Evolutionary conservation across 768 basidiomycete genomes (phyloP), one percentile per base, ranked within the genome.

Genomic region (Krasilnikovozyma curviuscula): DNA sequence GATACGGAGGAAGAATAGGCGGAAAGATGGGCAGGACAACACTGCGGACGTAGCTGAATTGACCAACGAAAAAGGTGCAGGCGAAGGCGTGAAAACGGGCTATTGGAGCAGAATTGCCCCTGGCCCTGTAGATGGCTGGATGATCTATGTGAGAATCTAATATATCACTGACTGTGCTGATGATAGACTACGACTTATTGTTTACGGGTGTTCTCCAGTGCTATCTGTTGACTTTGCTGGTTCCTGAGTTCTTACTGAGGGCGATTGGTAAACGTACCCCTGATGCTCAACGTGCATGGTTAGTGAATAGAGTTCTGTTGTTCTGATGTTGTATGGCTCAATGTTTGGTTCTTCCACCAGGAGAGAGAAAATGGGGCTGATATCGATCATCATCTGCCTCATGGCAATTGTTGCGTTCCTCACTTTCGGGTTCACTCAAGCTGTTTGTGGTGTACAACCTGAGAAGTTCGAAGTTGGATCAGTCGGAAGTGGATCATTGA

Each of bases 331-430:
- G n/a, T n/a, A n/a, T n/a, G n/a, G n/a, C n/a, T n/a, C n/a, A n/a
- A n/a, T n/a, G n/a, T n/a, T n/a, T n/a, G n/a, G n/a, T n/a, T n/a
- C n/a, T n/a, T n/a, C n/a, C n/a, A n/a, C n/a, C n/a, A n/a, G n/a
- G n/a, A 73, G 93, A 54, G 93, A 98, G 67, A 98, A 98, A 69
- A 85, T 95, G 66, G 93, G 91, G 7, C 73, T 98, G 23, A 69
- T 98, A 41, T 69, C 71, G 55, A 71, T 95, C 64, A 84, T 91
- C 59, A 62, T 73, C 14, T 5, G 65, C n/a, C 73, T 88, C 54
- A 93, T 97, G 89, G 81, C 83, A 16, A 75, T 70, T 45, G 93
- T 98, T 59, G 93, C 89, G 60, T 98, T 85, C 75, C 71, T 98
- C 61, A 98, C 93, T 10, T 98, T 98, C 67, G 93, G 93, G 7